phyloP scores from a whole-genome alignment of 75 land plant species.

The Ceratopteris richardii region DNA sequence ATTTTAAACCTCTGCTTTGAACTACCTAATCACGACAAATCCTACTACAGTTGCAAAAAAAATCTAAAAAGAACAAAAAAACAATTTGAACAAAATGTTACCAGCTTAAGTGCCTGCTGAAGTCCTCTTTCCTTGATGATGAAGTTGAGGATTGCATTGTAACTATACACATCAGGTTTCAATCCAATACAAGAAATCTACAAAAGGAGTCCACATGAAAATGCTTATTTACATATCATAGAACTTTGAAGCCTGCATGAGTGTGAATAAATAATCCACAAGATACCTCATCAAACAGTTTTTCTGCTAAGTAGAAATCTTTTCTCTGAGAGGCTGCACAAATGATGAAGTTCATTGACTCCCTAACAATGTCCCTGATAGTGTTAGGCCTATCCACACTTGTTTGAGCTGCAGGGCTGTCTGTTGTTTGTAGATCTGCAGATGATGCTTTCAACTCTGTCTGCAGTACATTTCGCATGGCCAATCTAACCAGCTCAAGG shows the following conservation, averaged over 20 bases:
- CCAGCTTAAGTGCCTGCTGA: constrained; percentile 23
- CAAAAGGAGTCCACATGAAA: constrained; percentile 1
- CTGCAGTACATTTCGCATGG: constrained; percentile 3
- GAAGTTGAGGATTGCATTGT: constrained; percentile 20
- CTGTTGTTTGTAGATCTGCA: neutral
- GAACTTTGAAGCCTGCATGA: too few relatives aligned
- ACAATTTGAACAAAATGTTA: constrained; percentile 13
- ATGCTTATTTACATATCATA: too few relatives aligned
- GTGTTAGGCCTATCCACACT: constrained; percentile 8
- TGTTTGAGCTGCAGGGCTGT: neutral
- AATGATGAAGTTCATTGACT: constrained; percentile 21
- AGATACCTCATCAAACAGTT: constrained; percentile 18
- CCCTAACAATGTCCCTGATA: constrained; percentile 11
- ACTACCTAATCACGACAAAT: too few relatives aligned
- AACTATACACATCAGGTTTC: constrained; percentile 19
- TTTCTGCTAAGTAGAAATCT: constrained; percentile 16
- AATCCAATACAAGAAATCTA: constrained; percentile 21
- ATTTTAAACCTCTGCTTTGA: too few relatives aligned
- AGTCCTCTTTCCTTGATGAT: constrained; percentile 24
- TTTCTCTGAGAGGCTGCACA: constrained; percentile 16
- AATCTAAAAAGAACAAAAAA: too few relatives aligned
- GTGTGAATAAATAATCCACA: too few relatives aligned
- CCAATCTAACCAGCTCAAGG: constrained; percentile 1
- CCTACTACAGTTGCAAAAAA: too few relatives aligned
- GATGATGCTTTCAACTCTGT: constrained; percentile 1